Base-by-base conservation (phyloP, 805 yeast genomes). In the Candida sonorensis region DNA sequence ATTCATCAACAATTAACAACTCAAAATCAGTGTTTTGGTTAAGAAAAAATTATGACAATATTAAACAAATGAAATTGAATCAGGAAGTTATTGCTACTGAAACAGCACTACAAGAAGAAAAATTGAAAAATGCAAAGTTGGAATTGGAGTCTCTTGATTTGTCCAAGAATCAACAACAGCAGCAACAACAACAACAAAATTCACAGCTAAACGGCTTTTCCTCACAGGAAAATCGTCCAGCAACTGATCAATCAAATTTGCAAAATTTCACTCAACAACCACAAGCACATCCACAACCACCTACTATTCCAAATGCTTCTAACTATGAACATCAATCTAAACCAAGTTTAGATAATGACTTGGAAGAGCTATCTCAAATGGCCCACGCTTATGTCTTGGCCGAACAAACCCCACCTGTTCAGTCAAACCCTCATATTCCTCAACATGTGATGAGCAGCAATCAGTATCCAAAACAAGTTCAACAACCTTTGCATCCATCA, bases 1-100 rank as follows among this genome's bases (percentile, higher is more conserved):
- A 76, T 40, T 38, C 44, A n/a, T 62, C 63, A 17, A 44, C 56
- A 15, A 50, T 65, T n/a, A 33, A 36, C 4, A 50, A 53, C 31
- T 48, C 50, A 16, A 39, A 41, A 5, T 54, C 61, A 7, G 22
- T 49, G 7, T 57, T 56, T 35, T 56, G 57, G 61, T 30, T 59
- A 21, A 54, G 61, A 34, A 53, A 46, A 33, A 55, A 47, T 31
- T 28, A 50, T n/a, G 55, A 51, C 29, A 51, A 49, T 35, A 35
- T 53, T n/a, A 43, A 45, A 27, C 41, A 43, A 17, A 36, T 55
- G 27, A 55, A 48, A 36, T 36, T 49, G 17, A 37, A 45, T 17
- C 54, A 53, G 33, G 51, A 50, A 24, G 45, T 47, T 25, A 10
- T 52, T 10, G 45, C 50, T 3, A 17, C 41, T 13, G 33, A 52